Percentiles rank a stretch among this genome's conserved stretches.
Evolutionary conservation across 140 eudicot species (phyloP).

Genomic region (Cichorium intybus): DNA sequence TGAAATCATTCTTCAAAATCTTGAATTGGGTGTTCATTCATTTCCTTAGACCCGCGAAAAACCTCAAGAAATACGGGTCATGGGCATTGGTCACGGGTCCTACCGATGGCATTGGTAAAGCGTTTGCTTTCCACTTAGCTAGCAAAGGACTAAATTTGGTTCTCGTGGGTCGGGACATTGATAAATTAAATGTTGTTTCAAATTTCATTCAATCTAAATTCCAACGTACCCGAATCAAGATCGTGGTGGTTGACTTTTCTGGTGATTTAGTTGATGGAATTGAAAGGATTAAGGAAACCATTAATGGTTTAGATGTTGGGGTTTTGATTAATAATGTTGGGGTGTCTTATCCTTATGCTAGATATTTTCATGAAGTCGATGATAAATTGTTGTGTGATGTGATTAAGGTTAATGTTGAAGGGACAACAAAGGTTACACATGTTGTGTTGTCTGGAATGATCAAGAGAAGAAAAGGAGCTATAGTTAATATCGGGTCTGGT

Average conservation of each 20-base stretch:
- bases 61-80: conserved; percentile 68
- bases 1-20: conserved; percentile 22
- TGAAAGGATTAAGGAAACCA: conserved; percentile 10
- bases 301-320: conserved; percentile 44
- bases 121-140: conserved; percentile 46
- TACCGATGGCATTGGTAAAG: conserved; percentile 59
- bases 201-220: conserved; percentile 8
- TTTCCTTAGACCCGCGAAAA: conserved; percentile 55
- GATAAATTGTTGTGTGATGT: conserved; percentile 24
- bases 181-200: conserved; percentile 29
- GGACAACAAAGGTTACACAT: conserved; percentile 43
- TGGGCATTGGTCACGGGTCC: conserved; percentile 63
- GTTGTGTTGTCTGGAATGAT: conserved; percentile 54
- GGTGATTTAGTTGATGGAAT: conserved; percentile 17
- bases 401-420: conserved; percentile 49
- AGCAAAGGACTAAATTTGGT: conserved; percentile 43
- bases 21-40: conserved; percentile 41
- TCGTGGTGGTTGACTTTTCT: conserved; percentile 32
- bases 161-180: conserved; percentile 36
- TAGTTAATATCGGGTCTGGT: conserved; percentile 69
- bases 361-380: conserved; percentile 61
- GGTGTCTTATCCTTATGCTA: conserved; percentile 30
- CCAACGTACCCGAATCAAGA: conserved; percentile 19
- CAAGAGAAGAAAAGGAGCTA: conserved; percentile 44
- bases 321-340: conserved; percentile 53